Evolutionary conservation across 495 filamentous ascomycete species (phyloP), one percentile per base, ranked within the genome.

Genomic region (Tuber aestivum): DNA sequence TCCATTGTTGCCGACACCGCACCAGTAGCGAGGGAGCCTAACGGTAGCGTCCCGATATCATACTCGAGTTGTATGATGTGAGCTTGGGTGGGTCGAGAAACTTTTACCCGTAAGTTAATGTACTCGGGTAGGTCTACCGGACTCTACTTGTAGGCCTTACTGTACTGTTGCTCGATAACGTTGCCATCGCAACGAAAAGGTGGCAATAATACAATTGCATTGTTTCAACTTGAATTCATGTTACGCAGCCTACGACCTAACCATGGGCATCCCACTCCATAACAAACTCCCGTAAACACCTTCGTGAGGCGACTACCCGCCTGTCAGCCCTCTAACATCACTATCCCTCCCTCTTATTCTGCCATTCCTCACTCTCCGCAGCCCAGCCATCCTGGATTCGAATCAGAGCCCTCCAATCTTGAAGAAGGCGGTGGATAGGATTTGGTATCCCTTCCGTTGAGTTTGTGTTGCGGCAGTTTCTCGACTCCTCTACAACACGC

Each of bases 231-330:
- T 76, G 78, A 74, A 76, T 77, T 80, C 72, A 82, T 70, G 79
- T 80, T 82, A 83, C 84, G 83, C 84, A 85, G 84, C 85, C 85
- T 84, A 83, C 85, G 85, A 82, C 85, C 84, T 84, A 84, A 80
- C 85, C 83, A 85, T 84, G 85, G 84, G 80, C 81, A 76, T 38
- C 42, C 70, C 45, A 73, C 74, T 71, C 76, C 76, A 76, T 80
- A 84, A 85, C 85, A 85, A 73, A 73, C 73, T 75, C 38, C 37
- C 80, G 83, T 83, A 85, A 85, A 84, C 83, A 85, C 72, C 72
- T 40, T 70, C 69, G 74, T 74, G 75, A 76, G 69, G 70, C 73
- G 72, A 44, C 50, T 73, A 71, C 72, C 77, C 76, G 70, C 77
- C 71, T 45, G 76, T 68, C 76, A 79, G 41, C 61, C 41, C 32